phyloP scores from a whole-genome alignment of 2,329 filamentous ascomycete genomes.

The Berkeleyomyces rouxiae region DNA sequence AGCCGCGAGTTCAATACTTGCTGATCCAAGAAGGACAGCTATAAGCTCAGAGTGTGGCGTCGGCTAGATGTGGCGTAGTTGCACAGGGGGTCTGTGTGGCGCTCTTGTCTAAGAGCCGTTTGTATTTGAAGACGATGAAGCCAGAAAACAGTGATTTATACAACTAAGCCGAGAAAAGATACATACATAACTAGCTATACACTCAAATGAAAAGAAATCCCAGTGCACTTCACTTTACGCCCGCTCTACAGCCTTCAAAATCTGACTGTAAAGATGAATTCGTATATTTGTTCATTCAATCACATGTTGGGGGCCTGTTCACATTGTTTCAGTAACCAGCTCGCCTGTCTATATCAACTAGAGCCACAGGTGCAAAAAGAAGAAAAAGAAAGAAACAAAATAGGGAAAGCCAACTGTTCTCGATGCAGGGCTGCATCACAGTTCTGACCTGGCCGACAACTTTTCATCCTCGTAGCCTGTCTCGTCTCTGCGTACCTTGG shows the following conservation, averaged over 20 bases:
- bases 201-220: no score
- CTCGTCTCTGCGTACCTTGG: constrained; percentile 27
- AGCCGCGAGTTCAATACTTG: neutral
- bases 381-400: no score
- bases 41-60: constrained; percentile 4
- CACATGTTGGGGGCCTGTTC: neutral
- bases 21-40: constrained; percentile 4
- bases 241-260: neutral
- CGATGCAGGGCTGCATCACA: neutral
- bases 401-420: neutral
- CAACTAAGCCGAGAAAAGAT: no score
- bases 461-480: neutral
- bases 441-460: neutral
- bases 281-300: neutral
- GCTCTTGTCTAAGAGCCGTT: neutral
- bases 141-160: no score
- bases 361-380: no score
- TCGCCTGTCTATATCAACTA: neutral
- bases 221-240: no score
- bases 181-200: no score
- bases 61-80: neutral
- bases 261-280: neutral
- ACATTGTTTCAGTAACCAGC: neutral
- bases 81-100: neutral
- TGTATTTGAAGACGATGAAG: no score